Evolutionary conservation across 441 rosid genomes (phyloP).

Genomic region (Pelargonium australe): DNA sequence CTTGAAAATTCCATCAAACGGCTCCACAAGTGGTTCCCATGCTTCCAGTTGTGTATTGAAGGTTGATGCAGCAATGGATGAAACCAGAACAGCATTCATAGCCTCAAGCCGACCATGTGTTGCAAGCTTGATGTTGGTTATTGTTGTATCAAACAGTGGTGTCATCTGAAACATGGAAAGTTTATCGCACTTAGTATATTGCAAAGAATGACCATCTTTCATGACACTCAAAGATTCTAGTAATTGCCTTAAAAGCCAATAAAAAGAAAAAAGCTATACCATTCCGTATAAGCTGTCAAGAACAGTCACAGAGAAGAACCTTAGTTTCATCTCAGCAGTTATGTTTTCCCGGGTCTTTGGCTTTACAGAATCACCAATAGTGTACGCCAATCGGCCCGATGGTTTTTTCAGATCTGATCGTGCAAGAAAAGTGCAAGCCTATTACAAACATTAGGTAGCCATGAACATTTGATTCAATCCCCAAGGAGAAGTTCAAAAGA

Average conservation of each 20-base stretch:
- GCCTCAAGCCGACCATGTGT: conserved; percentile 94
- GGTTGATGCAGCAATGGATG: conserved; percentile 93
- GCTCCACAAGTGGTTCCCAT: conserved; percentile 99
- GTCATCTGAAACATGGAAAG: conserved; percentile 66
- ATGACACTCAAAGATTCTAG: background rate
- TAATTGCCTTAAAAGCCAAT: background rate
- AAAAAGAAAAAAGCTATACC: conserved; percentile 34
- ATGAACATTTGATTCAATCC: conserved; percentile 15
- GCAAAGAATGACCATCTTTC: background rate
- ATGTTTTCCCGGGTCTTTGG: conserved; percentile 84
- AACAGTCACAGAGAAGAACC: conserved; percentile 80
- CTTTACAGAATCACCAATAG: conserved; percentile 82
- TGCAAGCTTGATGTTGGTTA: conserved; percentile 91
- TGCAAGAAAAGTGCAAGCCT: conserved; percentile 99
- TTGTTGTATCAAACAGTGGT: conserved; percentile 81
- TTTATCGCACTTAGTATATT: conserved; percentile 15
- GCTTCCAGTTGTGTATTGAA: conserved; percentile 93
- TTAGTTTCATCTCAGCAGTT: conserved; percentile 78
- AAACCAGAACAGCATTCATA: conserved; percentile 92
- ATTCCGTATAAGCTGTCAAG: conserved; percentile 89
- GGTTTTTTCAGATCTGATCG: conserved; percentile 86
- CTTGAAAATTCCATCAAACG: conserved; percentile 99
- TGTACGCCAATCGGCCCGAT: conserved; percentile 66
- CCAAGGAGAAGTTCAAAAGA: conserved; percentile 16
- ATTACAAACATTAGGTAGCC: conserved; percentile 27